A percentile compares a stretch with the other conserved stretches of the same genome.
These are phyloP conservation scores for Yamadazyma diddensiae DNA, from an alignment of 1,139 yeast genomes.

Conservation along the genomic window DNA sequence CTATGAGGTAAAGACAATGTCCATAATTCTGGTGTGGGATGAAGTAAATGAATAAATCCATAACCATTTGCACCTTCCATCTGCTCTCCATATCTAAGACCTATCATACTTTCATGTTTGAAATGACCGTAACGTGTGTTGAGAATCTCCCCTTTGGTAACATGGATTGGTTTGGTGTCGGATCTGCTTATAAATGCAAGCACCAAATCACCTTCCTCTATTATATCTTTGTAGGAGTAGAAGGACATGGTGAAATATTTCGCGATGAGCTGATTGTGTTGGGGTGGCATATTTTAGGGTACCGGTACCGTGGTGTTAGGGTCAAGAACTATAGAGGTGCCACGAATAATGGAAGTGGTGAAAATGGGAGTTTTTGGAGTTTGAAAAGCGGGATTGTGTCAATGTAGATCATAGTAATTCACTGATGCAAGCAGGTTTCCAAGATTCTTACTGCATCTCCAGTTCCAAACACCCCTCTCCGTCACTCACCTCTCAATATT, in stretches of 20 bases:
- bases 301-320: too few relatives aligned
- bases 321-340: too few relatives aligned
- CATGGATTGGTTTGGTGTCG: constrained; percentile 69
- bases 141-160: constrained; percentile 56
- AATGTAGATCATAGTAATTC: too few relatives aligned
- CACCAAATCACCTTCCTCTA: constrained; percentile 83
- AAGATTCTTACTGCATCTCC: too few relatives aligned
- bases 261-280: constrained; percentile 1
- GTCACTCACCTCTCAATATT: too few relatives aligned
- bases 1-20: constrained; percentile 91
- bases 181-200: constrained; percentile 83
- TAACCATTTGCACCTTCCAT: constrained; percentile 73
- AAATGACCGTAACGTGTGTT: constrained; percentile 90
- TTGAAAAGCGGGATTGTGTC: too few relatives aligned
- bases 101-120: constrained; percentile 80
- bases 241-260: constrained; percentile 35
- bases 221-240: constrained; percentile 48
- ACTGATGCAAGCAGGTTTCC: too few relatives aligned
- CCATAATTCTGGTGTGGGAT: constrained; percentile 97
- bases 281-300: too few relatives aligned
- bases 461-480: too few relatives aligned
- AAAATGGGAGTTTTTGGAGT: too few relatives aligned
- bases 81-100: constrained; percentile 80
- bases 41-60: constrained; percentile 85
- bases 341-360: too few relatives aligned